These are phyloP conservation scores for Chlorociboria aeruginascens DNA, from an alignment of 495 filamentous ascomycete species.

Conservation along the genomic window DNA sequence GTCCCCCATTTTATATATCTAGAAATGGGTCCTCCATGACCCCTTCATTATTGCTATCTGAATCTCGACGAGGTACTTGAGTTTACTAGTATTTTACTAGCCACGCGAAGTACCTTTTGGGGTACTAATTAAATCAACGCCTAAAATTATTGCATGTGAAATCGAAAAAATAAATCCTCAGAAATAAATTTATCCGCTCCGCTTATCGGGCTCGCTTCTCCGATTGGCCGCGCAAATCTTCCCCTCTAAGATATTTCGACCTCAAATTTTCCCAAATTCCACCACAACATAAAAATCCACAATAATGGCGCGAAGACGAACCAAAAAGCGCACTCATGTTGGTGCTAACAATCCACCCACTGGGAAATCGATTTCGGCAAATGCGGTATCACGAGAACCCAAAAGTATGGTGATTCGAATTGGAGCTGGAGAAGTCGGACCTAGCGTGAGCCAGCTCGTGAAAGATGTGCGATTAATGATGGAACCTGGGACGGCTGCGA, in stretches of 20 bases:
- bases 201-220: constrained; percentile 13
- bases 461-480: constrained; percentile 87
- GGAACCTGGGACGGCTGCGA: constrained; percentile 85
- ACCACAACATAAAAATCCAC: constrained; percentile 2
- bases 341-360: constrained; percentile 48
- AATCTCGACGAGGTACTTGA: too few relatives aligned
- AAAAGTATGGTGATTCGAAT: constrained; percentile 99
- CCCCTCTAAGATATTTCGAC: constrained; percentile 9
- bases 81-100: too few relatives aligned
- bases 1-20: too few relatives aligned
- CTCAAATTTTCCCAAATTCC: constrained; percentile 7
- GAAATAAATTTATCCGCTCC: constrained; percentile 17
- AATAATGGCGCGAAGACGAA: constrained; percentile 66
- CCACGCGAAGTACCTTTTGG: too few relatives aligned
- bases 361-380: constrained; percentile 5
- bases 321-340: constrained; percentile 83
- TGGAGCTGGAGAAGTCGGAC: constrained; percentile 85
- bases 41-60: too few relatives aligned
- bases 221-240: constrained; percentile 13
- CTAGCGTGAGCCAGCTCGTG: constrained; percentile 82
- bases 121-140: too few relatives aligned
- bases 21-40: too few relatives aligned
- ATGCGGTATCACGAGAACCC: constrained; percentile 32
- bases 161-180: not conserved
- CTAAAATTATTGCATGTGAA: too few relatives aligned